phyloP scores from a whole-genome alignment of 1,139 yeast species.

The Saccharomyces hybrid region DNA sequence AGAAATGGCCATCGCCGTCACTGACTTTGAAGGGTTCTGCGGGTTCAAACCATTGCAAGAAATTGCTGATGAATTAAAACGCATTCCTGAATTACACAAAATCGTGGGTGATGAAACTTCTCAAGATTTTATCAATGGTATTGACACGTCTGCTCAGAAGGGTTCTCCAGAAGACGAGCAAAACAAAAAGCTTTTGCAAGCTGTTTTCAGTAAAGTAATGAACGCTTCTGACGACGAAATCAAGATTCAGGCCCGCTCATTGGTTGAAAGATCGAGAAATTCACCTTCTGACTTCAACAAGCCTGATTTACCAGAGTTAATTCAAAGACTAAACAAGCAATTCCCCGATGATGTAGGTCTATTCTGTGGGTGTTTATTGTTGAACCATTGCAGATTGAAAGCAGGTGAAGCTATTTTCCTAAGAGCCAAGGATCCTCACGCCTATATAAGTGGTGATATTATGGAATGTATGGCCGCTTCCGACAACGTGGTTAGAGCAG shows the following conservation, averaged over 20 bases:
- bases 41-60: conserved; percentile 90
- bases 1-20: conserved; percentile 96
- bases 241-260: conserved; percentile 45
- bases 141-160: conserved; percentile 40
- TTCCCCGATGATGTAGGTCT: conserved; percentile 92
- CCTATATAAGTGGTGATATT: conserved; percentile 92
- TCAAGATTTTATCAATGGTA: conserved; percentile 44
- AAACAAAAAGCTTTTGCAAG: conserved; percentile 62
- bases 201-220: conserved; percentile 77
- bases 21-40: conserved; percentile 94
- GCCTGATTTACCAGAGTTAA: conserved; percentile 56
- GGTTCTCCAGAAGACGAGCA: conserved; percentile 42
- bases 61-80: conserved; percentile 56
- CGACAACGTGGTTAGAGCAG: conserved; percentile 96
- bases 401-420: conserved; percentile 91
- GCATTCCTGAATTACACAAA: conserved; percentile 66
- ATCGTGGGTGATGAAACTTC: conserved; percentile 61
- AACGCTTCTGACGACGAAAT: conserved; percentile 56
- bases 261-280: conserved; percentile 54
- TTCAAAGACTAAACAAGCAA: conserved; percentile 71
- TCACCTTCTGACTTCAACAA: conserved; percentile 42
- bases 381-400: too few relatives aligned
- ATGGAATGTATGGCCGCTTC: conserved; percentile 99
- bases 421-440: conserved; percentile 97
- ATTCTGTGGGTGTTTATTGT: conserved; percentile 34